These are phyloP conservation scores for Hortaea sp. DNA, from an alignment of 2,329 filamentous ascomycete genomes.

Conservation along the genomic window DNA sequence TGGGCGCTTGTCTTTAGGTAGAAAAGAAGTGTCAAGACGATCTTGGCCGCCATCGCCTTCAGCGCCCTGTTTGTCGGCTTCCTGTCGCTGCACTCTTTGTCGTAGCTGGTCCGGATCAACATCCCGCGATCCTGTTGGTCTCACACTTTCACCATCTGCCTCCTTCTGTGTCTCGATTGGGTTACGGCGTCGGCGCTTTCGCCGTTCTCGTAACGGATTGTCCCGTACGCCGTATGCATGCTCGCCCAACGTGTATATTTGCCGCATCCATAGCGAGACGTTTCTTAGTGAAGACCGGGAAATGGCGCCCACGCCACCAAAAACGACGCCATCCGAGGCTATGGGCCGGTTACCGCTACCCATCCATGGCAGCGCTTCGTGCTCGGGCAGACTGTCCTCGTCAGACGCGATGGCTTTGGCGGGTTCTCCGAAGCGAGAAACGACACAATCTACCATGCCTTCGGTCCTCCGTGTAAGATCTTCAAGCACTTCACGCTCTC, in stretches of 20 bases:
- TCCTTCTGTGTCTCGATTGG: slow-evolving; percentile 14
- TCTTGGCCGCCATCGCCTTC: background rate
- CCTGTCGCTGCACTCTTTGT: slow-evolving; percentile 4
- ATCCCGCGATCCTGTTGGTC: background rate
- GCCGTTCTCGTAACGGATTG: slow-evolving; percentile 59
- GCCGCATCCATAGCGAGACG: slow-evolving; percentile 78
- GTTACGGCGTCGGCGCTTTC: slow-evolving; percentile 34
- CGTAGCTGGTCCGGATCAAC: background rate
- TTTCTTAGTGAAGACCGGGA: slow-evolving; percentile 61
- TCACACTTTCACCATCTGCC: slow-evolving; percentile 12
- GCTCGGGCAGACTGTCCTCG: slow-evolving; percentile 13
- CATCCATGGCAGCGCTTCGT: slow-evolving; percentile 52
- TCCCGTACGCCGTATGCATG: slow-evolving; percentile 77
- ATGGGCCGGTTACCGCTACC: slow-evolving; percentile 58
- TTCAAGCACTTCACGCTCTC: slow-evolving; percentile 85
- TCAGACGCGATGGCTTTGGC: slow-evolving; percentile 23
- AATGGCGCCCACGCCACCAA: slow-evolving; percentile 68
- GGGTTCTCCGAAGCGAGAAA: slow-evolving; percentile 69
- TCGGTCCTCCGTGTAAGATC: slow-evolving; percentile 71
- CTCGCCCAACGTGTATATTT: slow-evolving; percentile 73
- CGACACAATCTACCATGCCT: slow-evolving; percentile 77
- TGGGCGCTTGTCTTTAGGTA: slow-evolving; percentile 31
- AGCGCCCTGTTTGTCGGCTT: background rate
- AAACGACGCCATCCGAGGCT: slow-evolving; percentile 73
- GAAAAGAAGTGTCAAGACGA: background rate